A percentile compares a stretch with the other conserved stretches of the same genome.
Conservation (phyloP, 1,284 basidiomycete genomes). For the Fomes fomentarius region DNA sequence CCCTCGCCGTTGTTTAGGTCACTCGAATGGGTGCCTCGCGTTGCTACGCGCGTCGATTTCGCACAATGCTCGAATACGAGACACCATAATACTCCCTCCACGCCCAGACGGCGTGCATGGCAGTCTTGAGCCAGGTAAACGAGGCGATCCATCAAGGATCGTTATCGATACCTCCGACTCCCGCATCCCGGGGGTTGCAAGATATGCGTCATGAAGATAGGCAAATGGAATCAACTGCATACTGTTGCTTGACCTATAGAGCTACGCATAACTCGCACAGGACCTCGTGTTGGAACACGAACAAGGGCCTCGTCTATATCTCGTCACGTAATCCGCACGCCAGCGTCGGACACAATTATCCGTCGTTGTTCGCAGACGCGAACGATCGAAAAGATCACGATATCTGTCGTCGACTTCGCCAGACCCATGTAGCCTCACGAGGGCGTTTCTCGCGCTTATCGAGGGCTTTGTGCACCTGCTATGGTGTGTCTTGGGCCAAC, state of each 20-base stretch:
- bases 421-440: conserved; percentile 19
- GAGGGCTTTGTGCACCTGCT: conserved; percentile 16
- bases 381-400: conserved; percentile 1
- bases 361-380: background rate
- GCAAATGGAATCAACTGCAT: conserved; percentile 22
- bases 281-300: background rate
- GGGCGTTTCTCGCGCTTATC: conserved; percentile 20
- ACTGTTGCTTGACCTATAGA: conserved; percentile 3
- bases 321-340: background rate
- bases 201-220: conserved; percentile 29
- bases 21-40: background rate
- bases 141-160: conserved; percentile 20
- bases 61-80: conserved; percentile 1
- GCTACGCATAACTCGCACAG: background rate
- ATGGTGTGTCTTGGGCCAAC: conserved; percentile 14
- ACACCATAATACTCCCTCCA: conserved; percentile 7
- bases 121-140: conserved; percentile 26
- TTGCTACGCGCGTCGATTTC: background rate
- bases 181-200: conserved; percentile 25
- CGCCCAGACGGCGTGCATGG: conserved; percentile 14
- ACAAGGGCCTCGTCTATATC: background rate
- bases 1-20: background rate
- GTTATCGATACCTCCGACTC: conserved; percentile 24
- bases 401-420: conserved; percentile 15
- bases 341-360: background rate